Evolutionary conservation across 1,284 basidiomycete species (phyloP).

Genomic region (Schizophyllum commune): DNA sequence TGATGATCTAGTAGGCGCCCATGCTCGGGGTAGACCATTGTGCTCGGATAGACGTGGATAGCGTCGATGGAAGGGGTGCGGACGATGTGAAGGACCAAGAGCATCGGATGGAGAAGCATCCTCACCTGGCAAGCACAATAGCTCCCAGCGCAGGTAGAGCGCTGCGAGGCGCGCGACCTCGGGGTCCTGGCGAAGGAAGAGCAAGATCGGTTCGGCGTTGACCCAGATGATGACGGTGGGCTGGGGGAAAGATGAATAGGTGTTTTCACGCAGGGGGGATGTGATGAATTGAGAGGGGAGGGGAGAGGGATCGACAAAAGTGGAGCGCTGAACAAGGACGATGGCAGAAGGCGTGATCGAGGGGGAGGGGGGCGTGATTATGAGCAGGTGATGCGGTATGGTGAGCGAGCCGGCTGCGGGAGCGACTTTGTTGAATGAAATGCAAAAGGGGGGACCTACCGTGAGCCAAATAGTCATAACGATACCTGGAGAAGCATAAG

Average conservation of each 20-base stretch:
- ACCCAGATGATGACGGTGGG: conserved; percentile 71
- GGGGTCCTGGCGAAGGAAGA: conserved; percentile 78
- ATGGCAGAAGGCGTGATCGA: conserved; percentile 3
- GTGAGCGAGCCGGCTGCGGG: conserved; percentile 17
- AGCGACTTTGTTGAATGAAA: too few relatives aligned
- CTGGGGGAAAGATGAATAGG: conserved; percentile 23
- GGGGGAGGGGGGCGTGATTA: not conserved
- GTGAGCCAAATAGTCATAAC: conserved; percentile 55
- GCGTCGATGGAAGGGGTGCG: not conserved
- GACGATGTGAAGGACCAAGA: conserved; percentile 1
- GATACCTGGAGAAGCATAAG: conserved; percentile 36
- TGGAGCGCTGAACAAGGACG: not conserved
- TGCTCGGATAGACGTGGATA: conserved; percentile 6
- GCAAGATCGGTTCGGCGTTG: conserved; percentile 73
- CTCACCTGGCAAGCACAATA: conserved; percentile 71
- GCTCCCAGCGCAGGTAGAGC: conserved; percentile 71
- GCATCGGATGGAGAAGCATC: too few relatives aligned
- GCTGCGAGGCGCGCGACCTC: conserved; percentile 78
- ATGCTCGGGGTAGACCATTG: not conserved
- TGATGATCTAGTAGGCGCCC: too few relatives aligned
- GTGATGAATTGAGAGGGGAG: too few relatives aligned
- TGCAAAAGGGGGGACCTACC: conserved; percentile 23
- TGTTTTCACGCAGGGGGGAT: not conserved
- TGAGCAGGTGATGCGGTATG: not conserved
- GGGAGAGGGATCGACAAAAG: not conserved